Evolutionary conservation across 176 grass and related monocot species (phyloP), one percentile per base, ranked within the genome.

Genomic region (Triticum urartu): DNA sequence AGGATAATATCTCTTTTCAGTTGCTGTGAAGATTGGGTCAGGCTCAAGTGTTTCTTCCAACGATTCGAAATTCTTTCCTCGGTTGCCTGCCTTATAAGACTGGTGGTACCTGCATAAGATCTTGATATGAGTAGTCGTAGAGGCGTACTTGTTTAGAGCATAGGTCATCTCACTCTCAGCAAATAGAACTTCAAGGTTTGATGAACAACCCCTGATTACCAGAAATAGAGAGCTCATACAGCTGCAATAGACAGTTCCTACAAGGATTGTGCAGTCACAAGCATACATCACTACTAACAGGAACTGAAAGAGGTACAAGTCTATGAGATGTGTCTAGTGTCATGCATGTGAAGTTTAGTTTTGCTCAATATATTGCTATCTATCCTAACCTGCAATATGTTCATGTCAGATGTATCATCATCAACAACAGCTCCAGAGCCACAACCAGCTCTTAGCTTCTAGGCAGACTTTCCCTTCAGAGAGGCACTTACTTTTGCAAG

Each of bases 1-100:
- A 92, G 92, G 92, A 96, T 93, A 95, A 99, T 91, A 90, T 96
- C 89, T 96, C 94, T 93, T 96, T 96, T 89, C 72, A 88, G 81
- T 86, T 93, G 88, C 77, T 75, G 69, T 83, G 71, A 85, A 87
- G 70, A 91, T 90, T 89, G 88, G 87, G 72, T 83, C 82, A 90
- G 73, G 86, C 80, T 90, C 79, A 83, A 87, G 89, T 85, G 80
- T 89, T 85, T 77, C 83, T 81, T 94, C 85, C 39, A 85, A 81
- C 77, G 77, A 87, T 94, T 91, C 90, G 32, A 92, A 88, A 92
- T 90, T 89, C 87, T 83, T 85, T 88, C 39, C 67, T 85, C 62
- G 68, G 80, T 84, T 52, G 79, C 73, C 66, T 82, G 48, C 82
- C 77, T 77, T 93, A 93, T 91, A 88, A 88, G 43, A 91, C 79